Percentiles rank a stretch among this genome's conserved stretches.
These are phyloP conservation scores for Neoscytalidium dimidiatum DNA, from an alignment of 2,329 filamentous ascomycete genomes.

Conservation along the genomic window DNA sequence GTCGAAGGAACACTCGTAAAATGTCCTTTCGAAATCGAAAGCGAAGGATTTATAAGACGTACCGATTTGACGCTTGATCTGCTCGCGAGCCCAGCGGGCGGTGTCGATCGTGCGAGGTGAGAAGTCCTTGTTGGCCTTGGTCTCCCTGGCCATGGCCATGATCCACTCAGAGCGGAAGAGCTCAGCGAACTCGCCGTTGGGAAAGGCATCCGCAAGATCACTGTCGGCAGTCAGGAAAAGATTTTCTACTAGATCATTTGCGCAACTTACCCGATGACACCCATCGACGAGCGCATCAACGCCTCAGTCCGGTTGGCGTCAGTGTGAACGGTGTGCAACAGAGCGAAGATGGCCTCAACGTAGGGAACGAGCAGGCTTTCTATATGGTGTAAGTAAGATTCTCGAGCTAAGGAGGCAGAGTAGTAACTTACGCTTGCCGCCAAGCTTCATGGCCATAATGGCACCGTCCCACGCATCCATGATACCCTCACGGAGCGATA, in stretches of 20 bases:
- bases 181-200: slow-evolving; percentile 79
- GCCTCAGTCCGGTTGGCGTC: slow-evolving; percentile 90
- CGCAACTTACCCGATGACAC: slow-evolving; percentile 88
- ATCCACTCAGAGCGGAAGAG: slow-evolving; percentile 93
- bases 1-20: no score
- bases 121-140: slow-evolving; percentile 85
- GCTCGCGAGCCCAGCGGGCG: slow-evolving; percentile 94
- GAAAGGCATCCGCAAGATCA: slow-evolving; percentile 92
- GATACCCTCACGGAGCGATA: slow-evolving; percentile 92
- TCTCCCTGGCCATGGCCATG: slow-evolving; percentile 86
- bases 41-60: not conserved
- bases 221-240: slow-evolving; percentile 53
- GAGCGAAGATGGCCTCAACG: slow-evolving; percentile 81
- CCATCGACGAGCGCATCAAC: slow-evolving; percentile 91
- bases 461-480: slow-evolving; percentile 99
- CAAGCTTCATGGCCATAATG: slow-evolving; percentile 88
- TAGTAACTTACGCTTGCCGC: slow-evolving; percentile 58
- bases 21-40: not conserved
- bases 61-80: slow-evolving; percentile 85
- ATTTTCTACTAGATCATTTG: not conserved
- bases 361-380: slow-evolving; percentile 73
- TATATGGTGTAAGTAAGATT: not conserved
- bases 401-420: not conserved
- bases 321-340: slow-evolving; percentile 76
- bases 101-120: slow-evolving; percentile 84